Base-by-base conservation (phyloP, 768 basidiomycete species). In the Podaxis mareebaensis region DNA sequence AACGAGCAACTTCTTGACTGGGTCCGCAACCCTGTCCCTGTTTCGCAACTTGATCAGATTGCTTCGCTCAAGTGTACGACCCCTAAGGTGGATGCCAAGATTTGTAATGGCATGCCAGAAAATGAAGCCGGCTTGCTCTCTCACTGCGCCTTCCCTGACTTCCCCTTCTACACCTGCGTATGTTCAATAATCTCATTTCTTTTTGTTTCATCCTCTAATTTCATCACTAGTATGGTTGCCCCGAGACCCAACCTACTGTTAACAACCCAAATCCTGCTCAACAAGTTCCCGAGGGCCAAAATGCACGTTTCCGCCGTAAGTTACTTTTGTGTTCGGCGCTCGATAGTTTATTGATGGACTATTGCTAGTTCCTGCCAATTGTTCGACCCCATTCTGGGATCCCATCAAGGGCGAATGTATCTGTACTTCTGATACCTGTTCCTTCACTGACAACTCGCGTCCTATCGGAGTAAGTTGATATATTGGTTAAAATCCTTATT, bases 341-440 rank as follows among this genome's bases (percentile, higher is more conserved):
- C 20, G 56, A 64, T 20, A 33, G 54, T 7, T 13, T 4, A 57
- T 42, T 59, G 36, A 58, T 49, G 48, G 46, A 22, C 20, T n/a
- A 3, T 61, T 24, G 48, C 10, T 64, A 89, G 88, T 91, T 2
- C 84, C 90, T 24, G 62, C 79, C 22, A 89, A 90, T 75, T 92
- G 90, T 73, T 87, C 88, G 3, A 92, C 90, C 10, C 81, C 88
- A 3, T 93, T 90, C 81, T 92, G 90, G 89, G 91, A 93, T 72
- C 92, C 92, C 1, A 81, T 92, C 56, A 77, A 66, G 28, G 87
- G 85, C 67, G 74, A 78, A 40, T 93, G 92, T 67, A 74, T 87
- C 57, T 93, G 91, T 74, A 81, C 74, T 0, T 80, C 82, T 1
- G 66, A 64, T 56, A 75, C 74, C 1, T 93, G 92, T 72, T 75